Evolutionary conservation across 805 yeast genomes (phyloP).

Genomic region (Brettanomyces bruxellensis): DNA sequence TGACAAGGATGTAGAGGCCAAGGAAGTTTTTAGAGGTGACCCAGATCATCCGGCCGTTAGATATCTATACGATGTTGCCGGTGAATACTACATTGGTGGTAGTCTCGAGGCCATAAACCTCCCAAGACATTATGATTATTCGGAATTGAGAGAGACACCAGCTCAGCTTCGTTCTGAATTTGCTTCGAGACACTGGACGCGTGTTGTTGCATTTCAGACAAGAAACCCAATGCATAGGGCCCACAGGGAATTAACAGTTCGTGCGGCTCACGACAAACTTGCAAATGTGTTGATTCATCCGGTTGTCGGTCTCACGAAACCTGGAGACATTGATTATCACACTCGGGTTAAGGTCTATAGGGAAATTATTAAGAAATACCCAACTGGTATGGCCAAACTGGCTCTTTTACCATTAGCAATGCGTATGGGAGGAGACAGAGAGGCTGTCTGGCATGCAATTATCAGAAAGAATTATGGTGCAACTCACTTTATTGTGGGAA

Average conservation of each 20-base stretch:
- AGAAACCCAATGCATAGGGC: conserved; percentile 99
- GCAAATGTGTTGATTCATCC: conserved; percentile 90
- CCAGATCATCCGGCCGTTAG: conserved; percentile 91
- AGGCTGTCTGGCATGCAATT: conserved; percentile 97
- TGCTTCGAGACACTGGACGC: conserved; percentile 69
- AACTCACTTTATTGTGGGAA: conserved; percentile 93
- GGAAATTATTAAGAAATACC: conserved; percentile 86
- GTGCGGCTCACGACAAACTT: conserved; percentile 91
- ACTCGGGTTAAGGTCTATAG: conserved; percentile 94
- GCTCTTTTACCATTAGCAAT: conserved; percentile 88
- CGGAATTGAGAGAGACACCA: conserved; percentile 82
- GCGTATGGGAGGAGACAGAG: conserved; percentile 99
- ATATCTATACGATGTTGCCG: conserved; percentile 64
- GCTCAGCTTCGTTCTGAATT: conserved; percentile 84
- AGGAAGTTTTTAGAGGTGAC: conserved; percentile 88
- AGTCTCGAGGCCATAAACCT: conserved; percentile 71
- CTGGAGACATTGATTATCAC: conserved; percentile 97
- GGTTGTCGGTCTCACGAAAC: conserved; percentile 93
- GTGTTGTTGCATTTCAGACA: conserved; percentile 94
- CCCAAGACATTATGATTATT: conserved; percentile 86
- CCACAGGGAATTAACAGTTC: conserved; percentile 88
- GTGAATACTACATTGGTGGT: conserved; percentile 86
- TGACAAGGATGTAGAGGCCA: conserved; percentile 71
- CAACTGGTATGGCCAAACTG: conserved; percentile 86
- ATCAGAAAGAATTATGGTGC: conserved; percentile 96